These are phyloP conservation scores for Daldinia childiae DNA, from an alignment of 495 filamentous ascomycete species.

Conservation along the genomic window DNA sequence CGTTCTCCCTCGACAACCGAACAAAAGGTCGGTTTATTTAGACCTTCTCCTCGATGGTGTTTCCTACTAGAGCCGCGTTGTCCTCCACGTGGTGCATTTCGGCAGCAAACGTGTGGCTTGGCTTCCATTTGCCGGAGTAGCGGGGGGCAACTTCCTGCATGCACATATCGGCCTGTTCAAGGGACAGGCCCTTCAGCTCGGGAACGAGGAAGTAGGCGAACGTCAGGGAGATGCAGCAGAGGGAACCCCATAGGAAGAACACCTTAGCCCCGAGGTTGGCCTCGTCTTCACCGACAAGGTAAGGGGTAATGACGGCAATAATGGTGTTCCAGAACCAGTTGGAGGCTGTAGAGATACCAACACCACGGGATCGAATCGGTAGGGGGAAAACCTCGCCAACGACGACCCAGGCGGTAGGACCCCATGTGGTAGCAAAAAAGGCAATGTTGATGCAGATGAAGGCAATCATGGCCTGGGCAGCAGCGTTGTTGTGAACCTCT, in stretches of 20 bases:
- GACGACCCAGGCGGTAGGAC: slow-evolving; percentile 77
- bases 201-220: slow-evolving; percentile 79
- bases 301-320: slow-evolving; percentile 70
- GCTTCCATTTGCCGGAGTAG: slow-evolving; percentile 67
- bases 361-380: slow-evolving; percentile 76
- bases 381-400: slow-evolving; percentile 82
- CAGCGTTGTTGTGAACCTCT: slow-evolving; percentile 48
- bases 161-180: slow-evolving; percentile 83
- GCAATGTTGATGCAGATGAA: slow-evolving; percentile 81
- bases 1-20: too few relatives aligned
- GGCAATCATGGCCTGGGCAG: slow-evolving; percentile 64
- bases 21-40: slow-evolving; percentile 8
- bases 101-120: slow-evolving; percentile 69
- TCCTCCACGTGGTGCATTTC: slow-evolving; percentile 59
- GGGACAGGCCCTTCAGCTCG: slow-evolving; percentile 79
- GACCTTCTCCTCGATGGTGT: slow-evolving; percentile 44
- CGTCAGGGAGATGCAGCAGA: slow-evolving; percentile 64
- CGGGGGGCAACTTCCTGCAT: slow-evolving; percentile 73
- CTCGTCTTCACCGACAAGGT: slow-evolving; percentile 65
- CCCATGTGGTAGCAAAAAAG: slow-evolving; percentile 77
- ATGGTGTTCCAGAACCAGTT: slow-evolving; percentile 83
- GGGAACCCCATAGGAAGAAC: slow-evolving; percentile 74
- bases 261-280: slow-evolving; percentile 69
- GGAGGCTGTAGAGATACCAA: slow-evolving; percentile 75
- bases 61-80: slow-evolving; percentile 19